These are phyloP conservation scores for Hanseniaspora thailandica DNA, from an alignment of 805 yeast species.

Conservation along the genomic window DNA sequence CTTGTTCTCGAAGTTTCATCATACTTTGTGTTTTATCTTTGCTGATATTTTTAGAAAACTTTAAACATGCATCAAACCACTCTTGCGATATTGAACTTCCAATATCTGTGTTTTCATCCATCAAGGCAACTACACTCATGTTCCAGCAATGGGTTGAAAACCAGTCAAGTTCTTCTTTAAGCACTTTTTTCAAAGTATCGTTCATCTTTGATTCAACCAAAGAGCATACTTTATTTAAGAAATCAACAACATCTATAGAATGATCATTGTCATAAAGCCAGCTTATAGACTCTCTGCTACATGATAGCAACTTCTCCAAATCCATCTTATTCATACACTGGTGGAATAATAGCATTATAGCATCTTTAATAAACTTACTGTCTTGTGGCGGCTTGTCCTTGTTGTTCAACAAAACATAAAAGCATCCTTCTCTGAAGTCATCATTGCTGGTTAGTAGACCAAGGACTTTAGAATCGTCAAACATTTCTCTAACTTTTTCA, in stretches of 20 bases:
- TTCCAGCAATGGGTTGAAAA: constrained; percentile 1
- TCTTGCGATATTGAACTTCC: not conserved
- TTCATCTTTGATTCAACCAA: not conserved
- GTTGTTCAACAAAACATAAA: not conserved
- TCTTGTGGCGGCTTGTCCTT: not conserved
- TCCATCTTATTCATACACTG: not conserved
- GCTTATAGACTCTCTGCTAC: not conserved
- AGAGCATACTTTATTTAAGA: not conserved
- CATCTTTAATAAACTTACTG: not conserved
- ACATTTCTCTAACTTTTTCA: not conserved
- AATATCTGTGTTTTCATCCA: not conserved
- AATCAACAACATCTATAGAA: not conserved
- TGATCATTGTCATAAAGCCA: not conserved
- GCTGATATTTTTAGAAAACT: not conserved
- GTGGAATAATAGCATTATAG: not conserved
- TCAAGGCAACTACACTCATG: not conserved
- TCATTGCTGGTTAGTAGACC: not conserved
- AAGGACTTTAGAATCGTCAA: not conserved
- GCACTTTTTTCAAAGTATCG: not conserved
- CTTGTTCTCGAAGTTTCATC: not conserved
- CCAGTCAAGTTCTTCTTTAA: not conserved
- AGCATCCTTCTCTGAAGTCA: not conserved
- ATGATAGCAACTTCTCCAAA: not conserved
- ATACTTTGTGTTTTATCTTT: not conserved
- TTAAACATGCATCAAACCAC: not conserved